A percentile compares a stretch with the other conserved stretches of the same genome.
Conservation (phyloP, 139 green algal genomes). For the Micromonas pusilla region DNA sequence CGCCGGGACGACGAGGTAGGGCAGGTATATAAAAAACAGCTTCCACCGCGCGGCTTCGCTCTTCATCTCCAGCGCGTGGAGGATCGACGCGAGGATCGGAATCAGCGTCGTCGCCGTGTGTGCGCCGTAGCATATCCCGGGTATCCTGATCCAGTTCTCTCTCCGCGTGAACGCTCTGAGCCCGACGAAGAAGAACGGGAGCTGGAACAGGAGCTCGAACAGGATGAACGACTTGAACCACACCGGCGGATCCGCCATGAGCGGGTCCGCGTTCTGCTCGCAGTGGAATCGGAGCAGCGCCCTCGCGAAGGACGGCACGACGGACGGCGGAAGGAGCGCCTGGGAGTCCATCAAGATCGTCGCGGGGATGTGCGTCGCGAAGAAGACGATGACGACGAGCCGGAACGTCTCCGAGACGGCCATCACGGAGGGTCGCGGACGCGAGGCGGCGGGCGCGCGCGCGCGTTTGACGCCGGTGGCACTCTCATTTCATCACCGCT, state of each 20-base stretch:
- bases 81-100: slow-evolving; percentile 2
- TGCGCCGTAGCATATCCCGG: background rate
- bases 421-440: too few species aligned
- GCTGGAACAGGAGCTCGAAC: slow-evolving; percentile 17
- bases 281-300: background rate
- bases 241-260: slow-evolving; percentile 4
- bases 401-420: background rate
- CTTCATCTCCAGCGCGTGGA: background rate
- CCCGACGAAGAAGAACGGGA: slow-evolving; percentile 15
- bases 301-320: background rate
- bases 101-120: slow-evolving; percentile 19
- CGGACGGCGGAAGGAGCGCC: background rate
- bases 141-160: background rate
- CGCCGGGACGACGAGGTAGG: slow-evolving; percentile 11
- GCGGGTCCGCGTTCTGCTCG: background rate
- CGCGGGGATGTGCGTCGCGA: slow-evolving; percentile 8
- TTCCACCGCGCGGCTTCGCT: background rate
- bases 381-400: background rate
- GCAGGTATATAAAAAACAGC: slow-evolving; percentile 10
- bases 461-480: too few species aligned
- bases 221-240: slow-evolving; percentile 3
- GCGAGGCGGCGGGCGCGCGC: too few species aligned
- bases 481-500: too few species aligned
- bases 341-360: slow-evolving; percentile 22
- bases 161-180: background rate